Conservation (phyloP, 116 monocot species). For the Papilionanthe hybrid region DNA sequence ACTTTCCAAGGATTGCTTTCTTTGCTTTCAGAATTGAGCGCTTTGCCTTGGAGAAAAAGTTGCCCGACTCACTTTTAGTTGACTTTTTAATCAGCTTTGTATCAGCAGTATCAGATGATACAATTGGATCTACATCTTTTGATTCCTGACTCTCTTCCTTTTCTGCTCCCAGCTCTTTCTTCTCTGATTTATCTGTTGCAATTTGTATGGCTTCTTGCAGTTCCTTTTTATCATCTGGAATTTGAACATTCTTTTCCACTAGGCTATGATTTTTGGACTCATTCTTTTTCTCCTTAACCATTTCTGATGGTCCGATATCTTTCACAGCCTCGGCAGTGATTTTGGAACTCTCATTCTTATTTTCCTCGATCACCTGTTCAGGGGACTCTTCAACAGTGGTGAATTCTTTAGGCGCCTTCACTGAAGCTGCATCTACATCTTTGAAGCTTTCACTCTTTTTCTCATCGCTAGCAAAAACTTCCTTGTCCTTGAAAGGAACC, state of each 20-base stretch:
- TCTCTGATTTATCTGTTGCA: not conserved
- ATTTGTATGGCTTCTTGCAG: not conserved
- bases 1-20: conserved; percentile 56
- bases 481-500: not conserved
- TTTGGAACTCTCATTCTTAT: not conserved
- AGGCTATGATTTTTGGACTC: not conserved
- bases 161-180: conserved; percentile 4
- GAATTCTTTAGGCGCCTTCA: not conserved
- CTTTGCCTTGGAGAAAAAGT: conserved; percentile 48
- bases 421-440: conserved; percentile 2
- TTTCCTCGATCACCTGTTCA: not conserved
- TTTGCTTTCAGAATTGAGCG: conserved; percentile 52
- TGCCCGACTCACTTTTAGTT: conserved; percentile 19
- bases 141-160: conserved; percentile 16
- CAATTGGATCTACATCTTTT: not conserved
- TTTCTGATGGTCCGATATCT: not conserved
- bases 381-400: not conserved
- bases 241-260: not conserved
- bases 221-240: not conserved
- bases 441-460: not conserved
- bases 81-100: conserved; percentile 4
- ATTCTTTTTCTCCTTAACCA: not conserved
- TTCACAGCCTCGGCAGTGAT: not conserved
- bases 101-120: no score
- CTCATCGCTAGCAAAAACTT: not conserved